Evolutionary conservation across 192 early-diverging fungal genomes (phyloP).

Genomic region (Rhizoclosmatium globosum): DNA sequence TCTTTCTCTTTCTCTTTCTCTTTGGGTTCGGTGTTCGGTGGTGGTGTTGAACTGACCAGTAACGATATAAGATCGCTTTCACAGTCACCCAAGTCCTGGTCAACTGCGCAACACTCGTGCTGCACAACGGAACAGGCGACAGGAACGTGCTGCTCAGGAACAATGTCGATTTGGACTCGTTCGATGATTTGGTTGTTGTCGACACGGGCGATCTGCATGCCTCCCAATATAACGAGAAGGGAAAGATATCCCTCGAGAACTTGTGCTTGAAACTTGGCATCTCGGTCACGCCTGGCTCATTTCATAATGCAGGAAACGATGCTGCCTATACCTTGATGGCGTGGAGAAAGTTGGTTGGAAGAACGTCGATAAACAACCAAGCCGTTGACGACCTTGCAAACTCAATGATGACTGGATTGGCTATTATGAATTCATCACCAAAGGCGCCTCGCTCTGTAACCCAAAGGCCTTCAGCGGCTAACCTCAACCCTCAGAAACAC

Average conservation of each 20-base stretch:
- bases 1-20: neutral
- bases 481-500: neutral
- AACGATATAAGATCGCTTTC: neutral
- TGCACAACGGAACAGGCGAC: slow-evolving; percentile 27
- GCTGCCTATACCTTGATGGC: slow-evolving; percentile 24
- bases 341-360: slow-evolving; percentile 3
- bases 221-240: neutral
- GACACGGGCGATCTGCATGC: slow-evolving; percentile 14
- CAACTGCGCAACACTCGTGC: slow-evolving; percentile 7
- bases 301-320: slow-evolving; percentile 30
- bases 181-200: neutral
- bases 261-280: slow-evolving; percentile 2
- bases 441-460: neutral
- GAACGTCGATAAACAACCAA: neutral
- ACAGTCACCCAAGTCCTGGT: neutral
- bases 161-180: neutral
- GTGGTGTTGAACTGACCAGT: neutral
- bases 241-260: neutral
- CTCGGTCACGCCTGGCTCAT: neutral
- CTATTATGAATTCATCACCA: neutral
- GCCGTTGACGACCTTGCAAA: neutral
- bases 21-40: neutral
- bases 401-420: neutral
- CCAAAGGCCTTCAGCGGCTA: neutral
- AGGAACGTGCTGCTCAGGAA: neutral